phyloP scores from a whole-genome alignment of 495 filamentous ascomycete species.

The Penicillium desertorum region DNA sequence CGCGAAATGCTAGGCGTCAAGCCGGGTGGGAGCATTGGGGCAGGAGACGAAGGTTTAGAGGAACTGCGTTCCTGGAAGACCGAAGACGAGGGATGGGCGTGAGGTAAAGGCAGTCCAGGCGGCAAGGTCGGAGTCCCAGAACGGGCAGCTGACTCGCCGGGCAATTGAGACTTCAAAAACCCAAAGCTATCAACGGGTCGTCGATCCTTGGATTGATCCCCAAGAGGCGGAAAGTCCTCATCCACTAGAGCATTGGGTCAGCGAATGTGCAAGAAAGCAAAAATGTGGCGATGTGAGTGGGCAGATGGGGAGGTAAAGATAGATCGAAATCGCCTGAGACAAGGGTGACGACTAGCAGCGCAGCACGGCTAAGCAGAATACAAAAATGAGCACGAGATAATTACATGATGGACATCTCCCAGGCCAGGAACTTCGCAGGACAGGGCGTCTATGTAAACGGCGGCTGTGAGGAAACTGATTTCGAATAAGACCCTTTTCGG shows the following conservation, averaged over 20 bases:
- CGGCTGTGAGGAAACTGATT: constrained; percentile 54
- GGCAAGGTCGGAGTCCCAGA: constrained; percentile 61
- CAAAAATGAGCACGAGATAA: constrained; percentile 32
- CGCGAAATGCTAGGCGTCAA: constrained; percentile 28
- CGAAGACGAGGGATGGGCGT: constrained; percentile 49
- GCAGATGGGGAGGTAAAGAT: constrained; percentile 5
- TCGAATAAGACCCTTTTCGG: constrained; percentile 51
- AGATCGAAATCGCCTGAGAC: constrained; percentile 14
- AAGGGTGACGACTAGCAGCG: constrained; percentile 9
- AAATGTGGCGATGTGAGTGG: constrained; percentile 14
- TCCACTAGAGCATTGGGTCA: constrained; percentile 38
- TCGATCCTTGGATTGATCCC: constrained; percentile 36
- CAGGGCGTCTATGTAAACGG: constrained; percentile 46
- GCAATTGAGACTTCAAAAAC: constrained; percentile 45
- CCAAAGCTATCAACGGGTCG: constrained; percentile 44
- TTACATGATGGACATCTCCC: constrained; percentile 38
- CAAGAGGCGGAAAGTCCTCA: constrained; percentile 56
- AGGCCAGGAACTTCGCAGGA: constrained; percentile 38
- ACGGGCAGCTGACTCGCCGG: constrained; percentile 37
- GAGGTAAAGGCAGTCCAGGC: constrained; percentile 63
- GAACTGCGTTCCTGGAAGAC: constrained; percentile 38
- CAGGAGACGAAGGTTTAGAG: constrained; percentile 37
- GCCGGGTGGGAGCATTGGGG: constrained; percentile 36
- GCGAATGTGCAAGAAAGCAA: constrained; percentile 22
- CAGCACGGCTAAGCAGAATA: constrained; percentile 26